Evolutionary conservation across 257 asterid genomes (phyloP).

Genomic region (Solanum habrochaites): DNA sequence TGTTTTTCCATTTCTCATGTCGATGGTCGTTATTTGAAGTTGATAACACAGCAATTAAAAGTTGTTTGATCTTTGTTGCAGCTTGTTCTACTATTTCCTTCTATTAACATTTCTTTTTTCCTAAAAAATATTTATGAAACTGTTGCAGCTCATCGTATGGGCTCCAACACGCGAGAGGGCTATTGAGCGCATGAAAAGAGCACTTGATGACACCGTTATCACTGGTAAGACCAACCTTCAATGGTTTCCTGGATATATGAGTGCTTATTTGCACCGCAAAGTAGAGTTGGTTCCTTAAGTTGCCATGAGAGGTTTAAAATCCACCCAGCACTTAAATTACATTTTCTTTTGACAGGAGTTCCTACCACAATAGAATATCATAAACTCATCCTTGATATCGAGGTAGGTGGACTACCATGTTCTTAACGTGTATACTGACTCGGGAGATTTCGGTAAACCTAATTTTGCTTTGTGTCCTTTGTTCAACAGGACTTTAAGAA

Average conservation of each 20-base stretch:
- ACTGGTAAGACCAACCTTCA: slow-evolving; percentile 40
- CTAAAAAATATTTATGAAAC: not conserved
- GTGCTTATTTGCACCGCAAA: not conserved
- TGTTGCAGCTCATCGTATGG: slow-evolving; percentile 85
- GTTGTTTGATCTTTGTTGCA: not conserved
- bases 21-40: not conserved
- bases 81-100: not conserved
- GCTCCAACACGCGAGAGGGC: slow-evolving; percentile 97
- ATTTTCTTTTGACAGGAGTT: slow-evolving; percentile 43
- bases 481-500: slow-evolving; percentile 64
- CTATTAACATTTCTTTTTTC: not conserved
- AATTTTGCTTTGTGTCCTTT: not conserved
- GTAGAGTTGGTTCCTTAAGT: not conserved
- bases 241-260: not conserved
- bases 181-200: slow-evolving; percentile 95
- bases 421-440: not conserved
- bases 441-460: not conserved
- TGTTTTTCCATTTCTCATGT: not conserved
- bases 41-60: not conserved
- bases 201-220: slow-evolving; percentile 83
- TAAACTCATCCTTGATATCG: slow-evolving; percentile 90
- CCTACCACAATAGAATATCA: slow-evolving; percentile 97
- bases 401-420: slow-evolving; percentile 37
- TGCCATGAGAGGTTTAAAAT: not conserved
- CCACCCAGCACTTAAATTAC: not conserved